Conservation (phyloP, 129 eudicot genomes). For the Chrysanthemum makinoi region DNA sequence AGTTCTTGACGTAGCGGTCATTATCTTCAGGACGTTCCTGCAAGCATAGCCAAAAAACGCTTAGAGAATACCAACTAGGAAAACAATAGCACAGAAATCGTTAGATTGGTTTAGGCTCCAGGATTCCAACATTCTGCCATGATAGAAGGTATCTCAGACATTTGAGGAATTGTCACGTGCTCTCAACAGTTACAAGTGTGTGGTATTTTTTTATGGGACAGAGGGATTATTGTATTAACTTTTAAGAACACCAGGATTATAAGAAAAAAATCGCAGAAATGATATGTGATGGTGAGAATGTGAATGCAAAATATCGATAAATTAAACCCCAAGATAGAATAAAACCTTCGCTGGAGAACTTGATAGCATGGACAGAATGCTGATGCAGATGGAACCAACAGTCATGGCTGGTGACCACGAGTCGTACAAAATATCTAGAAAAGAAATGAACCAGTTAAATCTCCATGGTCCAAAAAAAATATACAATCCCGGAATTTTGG, state of each 20-base stretch:
- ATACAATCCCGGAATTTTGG: background rate
- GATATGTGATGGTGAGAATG: background rate
- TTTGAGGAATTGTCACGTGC: no score
- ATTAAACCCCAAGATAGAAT: conserved; percentile 13
- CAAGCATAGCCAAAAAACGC: conserved; percentile 2
- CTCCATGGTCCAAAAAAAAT: background rate
- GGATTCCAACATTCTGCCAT: conserved; percentile 7
- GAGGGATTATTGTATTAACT: background rate
- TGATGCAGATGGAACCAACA: conserved; percentile 89
- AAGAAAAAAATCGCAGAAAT: background rate
- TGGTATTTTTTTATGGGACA: background rate
- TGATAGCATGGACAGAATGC: conserved; percentile 91
- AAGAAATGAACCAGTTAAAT: conserved; percentile 16
- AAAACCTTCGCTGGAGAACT: conserved; percentile 84
- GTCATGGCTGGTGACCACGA: conserved; percentile 99
- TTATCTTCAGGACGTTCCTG: conserved; percentile 83
- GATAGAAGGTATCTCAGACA: background rate
- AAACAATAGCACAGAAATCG: background rate
- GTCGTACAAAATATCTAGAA: conserved; percentile 81
- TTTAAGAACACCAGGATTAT: background rate
- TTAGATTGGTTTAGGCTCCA: background rate
- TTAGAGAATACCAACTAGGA: conserved; percentile 6
- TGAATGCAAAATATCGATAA: background rate
- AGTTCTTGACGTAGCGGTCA: conserved; percentile 77
- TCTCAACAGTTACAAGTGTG: no score